Conservation (phyloP, 2,329 filamentous ascomycete species). For the Xylaria sp. region DNA sequence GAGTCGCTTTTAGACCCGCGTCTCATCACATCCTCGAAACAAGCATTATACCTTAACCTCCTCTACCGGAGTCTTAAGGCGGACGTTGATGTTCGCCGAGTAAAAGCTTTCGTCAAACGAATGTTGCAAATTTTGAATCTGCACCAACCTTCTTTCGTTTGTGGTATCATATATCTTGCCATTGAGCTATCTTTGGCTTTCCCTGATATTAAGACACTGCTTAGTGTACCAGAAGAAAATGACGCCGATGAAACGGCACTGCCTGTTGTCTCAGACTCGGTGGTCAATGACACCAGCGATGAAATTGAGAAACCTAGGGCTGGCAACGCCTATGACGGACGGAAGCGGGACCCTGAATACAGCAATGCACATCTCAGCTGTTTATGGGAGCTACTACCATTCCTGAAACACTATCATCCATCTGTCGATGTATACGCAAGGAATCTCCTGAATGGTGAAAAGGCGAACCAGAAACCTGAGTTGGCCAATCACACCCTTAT, state of each 20-base stretch:
- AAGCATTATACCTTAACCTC: conserved; percentile 93
- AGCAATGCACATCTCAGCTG: conserved; percentile 94
- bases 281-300: conserved; percentile 41
- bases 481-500: conserved; percentile 90
- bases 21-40: conserved; percentile 89
- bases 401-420: conserved; percentile 87
- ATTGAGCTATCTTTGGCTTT: conserved; percentile 83
- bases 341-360: conserved; percentile 91
- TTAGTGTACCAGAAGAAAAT: conserved; percentile 82
- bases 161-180: conserved; percentile 90
- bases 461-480: conserved; percentile 88
- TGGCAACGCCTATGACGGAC: conserved; percentile 76
- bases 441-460: conserved; percentile 74
- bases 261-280: conserved; percentile 59
- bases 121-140: conserved; percentile 87
- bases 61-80: conserved; percentile 88
- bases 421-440: conserved; percentile 87
- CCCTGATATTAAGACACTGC: conserved; percentile 79
- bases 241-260: conserved; percentile 76
- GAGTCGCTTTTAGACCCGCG: conserved; percentile 93
- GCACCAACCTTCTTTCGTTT: conserved; percentile 92
- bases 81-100: conserved; percentile 88
- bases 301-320: conserved; percentile 42
- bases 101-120: conserved; percentile 96
- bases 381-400: conserved; percentile 90